These are phyloP conservation scores for Naganishia cerealis DNA, from an alignment of 1,284 basidiomycete species.

Conservation along the genomic window DNA sequence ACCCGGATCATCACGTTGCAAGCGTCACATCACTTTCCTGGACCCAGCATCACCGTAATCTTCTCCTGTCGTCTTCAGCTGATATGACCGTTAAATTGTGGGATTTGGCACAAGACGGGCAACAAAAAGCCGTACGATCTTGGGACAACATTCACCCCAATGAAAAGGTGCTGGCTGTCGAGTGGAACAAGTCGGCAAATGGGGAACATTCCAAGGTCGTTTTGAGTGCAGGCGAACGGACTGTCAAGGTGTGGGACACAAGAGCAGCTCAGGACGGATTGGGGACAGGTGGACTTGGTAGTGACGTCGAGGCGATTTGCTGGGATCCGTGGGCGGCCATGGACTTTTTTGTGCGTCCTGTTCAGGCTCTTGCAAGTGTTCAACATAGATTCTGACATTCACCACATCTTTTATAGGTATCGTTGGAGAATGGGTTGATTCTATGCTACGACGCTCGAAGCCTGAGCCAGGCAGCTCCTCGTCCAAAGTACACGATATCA, in stretches of 20 bases:
- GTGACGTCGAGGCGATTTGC: slow-evolving; percentile 86
- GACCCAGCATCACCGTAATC: slow-evolving; percentile 84
- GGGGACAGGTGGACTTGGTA: slow-evolving; percentile 74
- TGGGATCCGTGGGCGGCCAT: slow-evolving; percentile 95
- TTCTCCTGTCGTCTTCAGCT: slow-evolving; percentile 88
- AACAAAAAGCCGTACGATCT: slow-evolving; percentile 68
- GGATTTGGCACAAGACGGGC: slow-evolving; percentile 79
- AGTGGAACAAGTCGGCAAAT: slow-evolving; percentile 81
- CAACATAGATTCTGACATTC: slow-evolving; percentile 1
- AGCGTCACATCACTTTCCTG: slow-evolving; percentile 88
- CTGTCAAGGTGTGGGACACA: slow-evolving; percentile 88
- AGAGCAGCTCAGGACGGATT: slow-evolving; percentile 72
- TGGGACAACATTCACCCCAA: slow-evolving; percentile 75
- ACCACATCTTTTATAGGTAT: slow-evolving; percentile 62
- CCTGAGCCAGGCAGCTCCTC: slow-evolving; percentile 57
- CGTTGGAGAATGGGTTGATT: slow-evolving; percentile 87
- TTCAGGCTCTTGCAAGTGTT: not conserved
- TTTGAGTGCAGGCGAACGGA: slow-evolving; percentile 88
- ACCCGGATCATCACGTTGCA: slow-evolving; percentile 82
- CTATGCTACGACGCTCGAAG: slow-evolving; percentile 87
- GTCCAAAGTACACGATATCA: slow-evolving; percentile 76
- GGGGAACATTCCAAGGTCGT: slow-evolving; percentile 69
- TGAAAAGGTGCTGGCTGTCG: slow-evolving; percentile 95
- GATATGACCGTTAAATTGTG: slow-evolving; percentile 96
- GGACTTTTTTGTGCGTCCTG: slow-evolving; percentile 74